Base-by-base conservation (phyloP, 345 rosid species). In the Salix arbutifolia region DNA sequence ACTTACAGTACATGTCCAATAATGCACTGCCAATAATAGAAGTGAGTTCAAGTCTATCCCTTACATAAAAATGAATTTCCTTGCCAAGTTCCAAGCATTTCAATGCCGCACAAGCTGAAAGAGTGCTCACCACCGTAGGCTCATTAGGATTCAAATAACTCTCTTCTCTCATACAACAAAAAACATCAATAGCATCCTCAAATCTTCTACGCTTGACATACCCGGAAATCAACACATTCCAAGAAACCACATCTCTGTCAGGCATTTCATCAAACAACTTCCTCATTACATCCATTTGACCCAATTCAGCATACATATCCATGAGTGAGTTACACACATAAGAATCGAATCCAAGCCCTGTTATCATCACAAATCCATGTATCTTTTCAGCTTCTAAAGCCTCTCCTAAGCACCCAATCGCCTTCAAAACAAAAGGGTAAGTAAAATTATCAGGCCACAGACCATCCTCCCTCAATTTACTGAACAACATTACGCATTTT, bases 381-480 rank as follows among this genome's bases (percentile, higher is more conserved):
- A 91, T 48, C 67, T 82, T 88, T 74, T 79, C 85, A 26, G 91
- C 94, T 69, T 69, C 87, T 48, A 31, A 0, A 75, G 82, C 66
- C 6, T 61, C 52, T 25, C 81, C 82, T 46, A 72, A 69, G 19
- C 61, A 73, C 56, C 80, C 83, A 52, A 82, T 75, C 37, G 83
- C 82, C 70, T 80, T 86, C 35, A 83, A 79, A 69, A 91, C 91
- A 78, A 86, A 88, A 6, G 96, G 97, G 73, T 88, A 89, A 0
- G 96, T 93, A 76, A 88, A 93, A 86, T 85, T 89, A 82, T 93
- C 97, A 6, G 96, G 94, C 78, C 78, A 81, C 79, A 92, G 64
- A 35, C 88, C 91, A 28, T 82, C 81, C 72, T 78, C 85, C 74
- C 91, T 83, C 78, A 90, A 71, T 64, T 84, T 82, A 61, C 62